Evolutionary conservation across 2,329 filamentous ascomycete species (phyloP), one percentile per base, ranked within the genome.

Genomic region (Pseudocercospora crystallina): DNA sequence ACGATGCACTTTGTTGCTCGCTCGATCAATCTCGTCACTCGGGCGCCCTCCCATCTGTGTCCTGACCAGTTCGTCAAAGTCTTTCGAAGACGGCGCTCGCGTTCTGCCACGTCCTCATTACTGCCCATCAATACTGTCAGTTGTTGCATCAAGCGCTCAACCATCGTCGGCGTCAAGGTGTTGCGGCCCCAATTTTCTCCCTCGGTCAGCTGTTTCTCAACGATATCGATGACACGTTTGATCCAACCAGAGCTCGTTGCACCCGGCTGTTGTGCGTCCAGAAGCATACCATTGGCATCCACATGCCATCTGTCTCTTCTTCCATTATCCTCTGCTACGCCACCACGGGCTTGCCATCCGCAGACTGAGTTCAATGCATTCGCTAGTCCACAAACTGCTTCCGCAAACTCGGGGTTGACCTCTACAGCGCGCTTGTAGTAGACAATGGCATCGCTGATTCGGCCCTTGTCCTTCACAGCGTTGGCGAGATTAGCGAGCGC

Each of bases 281-380:
- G 76, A 15, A 97, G 81, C 80, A 89, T 88, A 9, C 91, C 91
- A 33, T 83, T 77, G 0, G 90, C 86, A 62, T 95, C 85, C 15
- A 99, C 91, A 68, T 99, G 94, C 89, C 94, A 97, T 35, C 90
- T 84, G 69, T 99, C 94, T 56, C 86, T 84, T 60, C 79, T 82
- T 8, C 88, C 89, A 44, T 76, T 77, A 46, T 85, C 80, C n/a
- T 89, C 80, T 20, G 89, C 78, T 39, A 95, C 86, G 1, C 94
- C 94, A 54, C 94, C 94, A 57, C 94, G 84, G 29, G 90, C 90
- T 63, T 82, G 81, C 94, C 94, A 99, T 64, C 92, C 88, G 67
- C 94, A 99, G 5, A 99, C 91, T 5, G 94, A 97, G 67, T 96
- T 97, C 44, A 99, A 76, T 1, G 94, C 92, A 51, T 95, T 97